Conservation (phyloP, 441 rosid genomes). For the Populus hybrid region DNA sequence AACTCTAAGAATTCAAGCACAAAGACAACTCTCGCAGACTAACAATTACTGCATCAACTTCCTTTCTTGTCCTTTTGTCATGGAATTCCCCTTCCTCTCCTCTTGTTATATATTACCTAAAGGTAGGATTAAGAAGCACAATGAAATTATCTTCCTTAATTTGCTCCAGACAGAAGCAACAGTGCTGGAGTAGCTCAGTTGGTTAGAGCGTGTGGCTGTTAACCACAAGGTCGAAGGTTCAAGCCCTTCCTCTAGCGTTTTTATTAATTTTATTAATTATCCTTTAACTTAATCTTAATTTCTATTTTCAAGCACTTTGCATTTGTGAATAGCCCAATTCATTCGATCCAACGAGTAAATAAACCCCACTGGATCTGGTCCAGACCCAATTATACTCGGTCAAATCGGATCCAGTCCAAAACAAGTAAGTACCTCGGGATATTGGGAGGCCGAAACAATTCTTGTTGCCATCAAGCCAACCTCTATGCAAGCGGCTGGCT, state of each 20-base stretch:
- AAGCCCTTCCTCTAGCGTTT: constrained; percentile 49
- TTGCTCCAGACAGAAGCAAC: neutral
- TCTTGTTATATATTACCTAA: neutral
- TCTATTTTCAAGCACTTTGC: neutral
- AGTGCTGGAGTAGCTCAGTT: constrained; percentile 51
- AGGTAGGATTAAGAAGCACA: no score
- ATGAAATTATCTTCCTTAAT: no score
- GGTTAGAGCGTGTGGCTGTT: constrained; percentile 75
- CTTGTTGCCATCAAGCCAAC: neutral
- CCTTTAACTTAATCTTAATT: neutral
- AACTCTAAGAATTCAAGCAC: neutral
- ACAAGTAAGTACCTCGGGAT: neutral
- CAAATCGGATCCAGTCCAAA: neutral
- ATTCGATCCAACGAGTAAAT: neutral
- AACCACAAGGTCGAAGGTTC: constrained; percentile 72
- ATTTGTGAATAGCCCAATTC: neutral
- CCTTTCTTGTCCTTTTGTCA: neutral
- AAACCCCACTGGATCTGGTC: neutral
- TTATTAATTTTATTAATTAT: no score
- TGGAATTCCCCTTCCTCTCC: no score
- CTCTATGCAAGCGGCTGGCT: neutral
- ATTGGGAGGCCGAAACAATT: neutral
- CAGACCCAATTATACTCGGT: neutral
- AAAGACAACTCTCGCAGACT: neutral
- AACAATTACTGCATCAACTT: neutral